Evolutionary conservation across 2,329 filamentous ascomycete genomes (phyloP).

Genomic region (Pestalotiopsis sp.): DNA sequence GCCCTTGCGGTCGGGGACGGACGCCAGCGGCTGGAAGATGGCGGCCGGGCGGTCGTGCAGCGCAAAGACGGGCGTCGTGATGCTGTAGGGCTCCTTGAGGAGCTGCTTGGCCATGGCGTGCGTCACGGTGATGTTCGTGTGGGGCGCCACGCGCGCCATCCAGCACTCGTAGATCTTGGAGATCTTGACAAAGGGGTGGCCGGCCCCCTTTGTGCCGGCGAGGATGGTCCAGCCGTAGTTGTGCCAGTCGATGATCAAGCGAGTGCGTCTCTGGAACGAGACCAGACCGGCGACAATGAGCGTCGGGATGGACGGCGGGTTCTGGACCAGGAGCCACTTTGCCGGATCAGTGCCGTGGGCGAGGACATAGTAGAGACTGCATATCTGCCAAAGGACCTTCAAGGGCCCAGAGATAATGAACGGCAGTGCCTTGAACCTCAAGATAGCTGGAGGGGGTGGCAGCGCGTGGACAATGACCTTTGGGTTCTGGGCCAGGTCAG

Average conservation of each 20-base stretch:
- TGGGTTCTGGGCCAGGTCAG: conserved; percentile 69
- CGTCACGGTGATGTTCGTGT: conserved; percentile 83
- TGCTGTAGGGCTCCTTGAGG: conserved; percentile 64
- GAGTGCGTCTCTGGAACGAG: conserved; percentile 75
- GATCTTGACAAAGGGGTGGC: conserved; percentile 74
- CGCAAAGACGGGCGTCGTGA: conserved; percentile 66
- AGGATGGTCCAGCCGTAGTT: conserved; percentile 98
- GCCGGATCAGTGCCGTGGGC: conserved; percentile 73
- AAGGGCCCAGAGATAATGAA: conserved; percentile 79
- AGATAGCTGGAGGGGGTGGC: conserved; percentile 61
- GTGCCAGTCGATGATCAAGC: conserved; percentile 94
- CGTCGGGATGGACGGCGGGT: conserved; percentile 92
- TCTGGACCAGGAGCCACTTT: conserved; percentile 89
- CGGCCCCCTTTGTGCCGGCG: conserved; percentile 54
- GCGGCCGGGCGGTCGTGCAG: conserved; percentile 84
- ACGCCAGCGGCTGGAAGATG: conserved; percentile 73
- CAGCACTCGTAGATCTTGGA: conserved; percentile 76
- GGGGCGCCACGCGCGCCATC: conserved; percentile 66
- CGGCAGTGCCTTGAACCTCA: conserved; percentile 69
- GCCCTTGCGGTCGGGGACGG: conserved; percentile 42
- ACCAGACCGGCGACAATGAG: conserved; percentile 73
- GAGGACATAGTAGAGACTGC: conserved; percentile 68
- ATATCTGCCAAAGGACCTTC: conserved; percentile 84
- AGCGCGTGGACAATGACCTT: conserved; percentile 73
- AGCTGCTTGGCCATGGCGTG: conserved; percentile 76